Base-by-base conservation (phyloP, 2,329 filamentous ascomycete genomes). In the Arthrobotrys conoides region DNA sequence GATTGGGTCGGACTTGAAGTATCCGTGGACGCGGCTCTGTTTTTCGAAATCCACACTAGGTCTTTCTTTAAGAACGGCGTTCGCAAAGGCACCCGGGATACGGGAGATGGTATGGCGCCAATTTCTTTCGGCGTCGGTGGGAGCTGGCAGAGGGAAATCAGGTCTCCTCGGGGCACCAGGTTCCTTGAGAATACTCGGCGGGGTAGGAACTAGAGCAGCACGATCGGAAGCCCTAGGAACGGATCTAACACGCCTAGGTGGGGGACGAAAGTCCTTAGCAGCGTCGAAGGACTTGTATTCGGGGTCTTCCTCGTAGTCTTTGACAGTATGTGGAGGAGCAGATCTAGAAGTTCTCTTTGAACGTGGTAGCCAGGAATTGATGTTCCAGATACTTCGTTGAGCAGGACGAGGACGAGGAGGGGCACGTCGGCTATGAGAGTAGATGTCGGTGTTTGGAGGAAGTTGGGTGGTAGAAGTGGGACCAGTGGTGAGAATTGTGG, bases 121-220 rank as follows among this genome's bases (percentile, higher is more conserved):
- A 9, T 24, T 44, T 27, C 36, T 41, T 27, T 44, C 57, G 10
- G 57, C 57, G 2, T 38, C 36, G 18, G 57, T 44, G 3, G 33
- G 57, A 1, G 18, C 10, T n/a, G 57, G 33, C 5, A 41, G 38
- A 16, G 33, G 66, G 30, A 71, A 48, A 51, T 49, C 48, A 12
- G 55, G 22, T 22, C 49, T 59, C 24, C 53, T 51, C 5, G 67
- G 67, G 9, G 24, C 16, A 48, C 51, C 66, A 44, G 36, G n/a
- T 41, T 61, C 33, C 53, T 71, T 77, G 33, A 77, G 67, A n/a
- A 71, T 71, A 48, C 65, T 14, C 38, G 73, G 73, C 38, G 44
- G 61, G n/a, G 20, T 53, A 5, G 66, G 48, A 27, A 51, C 38
- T 6, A 18, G 12, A 16, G 65, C 59, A 20, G 72, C 66, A 33